phyloP scores from a whole-genome alignment of 2,329 filamentous ascomycete species.

The Pseudogymnoascus sp. region DNA sequence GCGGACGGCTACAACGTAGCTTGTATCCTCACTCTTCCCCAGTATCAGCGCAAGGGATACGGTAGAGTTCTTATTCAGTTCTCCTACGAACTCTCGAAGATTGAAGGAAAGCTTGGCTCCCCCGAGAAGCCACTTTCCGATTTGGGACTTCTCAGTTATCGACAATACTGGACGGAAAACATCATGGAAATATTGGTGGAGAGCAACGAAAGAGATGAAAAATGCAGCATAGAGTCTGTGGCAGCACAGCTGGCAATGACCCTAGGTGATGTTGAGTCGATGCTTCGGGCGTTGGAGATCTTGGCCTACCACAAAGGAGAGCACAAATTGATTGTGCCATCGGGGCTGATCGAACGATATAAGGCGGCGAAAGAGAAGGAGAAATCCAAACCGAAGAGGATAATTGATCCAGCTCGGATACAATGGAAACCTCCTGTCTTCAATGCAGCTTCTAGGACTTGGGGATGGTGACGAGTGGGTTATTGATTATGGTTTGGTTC shows the following conservation, averaged over 20 bases:
- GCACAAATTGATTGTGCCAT: conserved; percentile 89
- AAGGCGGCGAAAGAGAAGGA: conserved; percentile 67
- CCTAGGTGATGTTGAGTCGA: conserved; percentile 93
- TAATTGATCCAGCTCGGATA: conserved; percentile 69
- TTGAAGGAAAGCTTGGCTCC: conserved; percentile 89
- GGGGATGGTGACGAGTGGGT: conserved; percentile 66
- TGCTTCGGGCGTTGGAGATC: conserved; percentile 88
- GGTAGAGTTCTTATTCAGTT: conserved; percentile 92
- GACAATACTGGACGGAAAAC: conserved; percentile 96
- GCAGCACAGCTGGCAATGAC: conserved; percentile 82
- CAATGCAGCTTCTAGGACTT: conserved; percentile 78
- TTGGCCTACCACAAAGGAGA: conserved; percentile 92
- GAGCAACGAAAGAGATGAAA: conserved; percentile 56
- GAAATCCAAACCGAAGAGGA: conserved; percentile 65
- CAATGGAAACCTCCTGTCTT: conserved; percentile 97
- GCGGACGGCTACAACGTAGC: conserved; percentile 96
- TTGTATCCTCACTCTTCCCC: conserved; percentile 91
- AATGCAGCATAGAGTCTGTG: conserved; percentile 78
- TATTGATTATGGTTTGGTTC: not conserved
- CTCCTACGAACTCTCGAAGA: conserved; percentile 91
- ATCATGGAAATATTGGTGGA: conserved; percentile 81
- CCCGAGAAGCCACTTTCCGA: conserved; percentile 96
- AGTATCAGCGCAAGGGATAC: conserved; percentile 92
- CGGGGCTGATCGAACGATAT: conserved; percentile 60
- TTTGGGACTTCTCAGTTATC: conserved; percentile 84